A percentile compares a stretch with the other conserved stretches of the same genome.
These are phyloP conservation scores for Pilaira anomala DNA, from an alignment of 192 early-diverging fungal species.

Conservation along the genomic window DNA sequence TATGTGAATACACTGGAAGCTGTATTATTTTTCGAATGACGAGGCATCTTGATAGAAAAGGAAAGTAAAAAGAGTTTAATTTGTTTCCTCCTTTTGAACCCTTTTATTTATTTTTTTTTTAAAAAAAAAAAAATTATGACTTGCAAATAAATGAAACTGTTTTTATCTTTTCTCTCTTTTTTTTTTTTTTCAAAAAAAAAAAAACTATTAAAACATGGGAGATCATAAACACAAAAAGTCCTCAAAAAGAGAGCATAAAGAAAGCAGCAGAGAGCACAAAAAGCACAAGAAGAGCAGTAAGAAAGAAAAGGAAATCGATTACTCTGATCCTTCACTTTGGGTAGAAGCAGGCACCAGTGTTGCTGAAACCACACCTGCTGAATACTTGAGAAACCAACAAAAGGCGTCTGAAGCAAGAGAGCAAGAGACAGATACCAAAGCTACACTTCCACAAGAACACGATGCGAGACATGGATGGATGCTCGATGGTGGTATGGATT, in stretches of 20 bases:
- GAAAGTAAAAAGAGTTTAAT: neutral
- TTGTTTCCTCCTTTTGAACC: too few species aligned
- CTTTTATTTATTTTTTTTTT: neutral
- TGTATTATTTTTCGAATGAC: constrained; percentile 94
- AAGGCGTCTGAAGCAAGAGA: neutral
- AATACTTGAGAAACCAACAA: constrained; percentile 6
- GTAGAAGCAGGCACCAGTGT: constrained; percentile 3
- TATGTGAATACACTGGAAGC: constrained; percentile 88
- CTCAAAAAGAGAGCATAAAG: constrained; percentile 1
- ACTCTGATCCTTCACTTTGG: constrained; percentile 33
- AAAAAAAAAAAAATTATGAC: neutral
- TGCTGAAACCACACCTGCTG: constrained; percentile 8
- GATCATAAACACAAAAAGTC: constrained; percentile 14
- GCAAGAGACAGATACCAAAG: neutral
- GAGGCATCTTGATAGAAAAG: constrained; percentile 53
- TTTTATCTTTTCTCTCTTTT: neutral
- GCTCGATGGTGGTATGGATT: constrained; percentile 38
- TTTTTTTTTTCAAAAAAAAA: neutral
- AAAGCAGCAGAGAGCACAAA: constrained; percentile 10
- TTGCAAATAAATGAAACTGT: too few species aligned
- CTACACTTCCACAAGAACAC: constrained; percentile 6
- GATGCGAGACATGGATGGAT: constrained; percentile 31
- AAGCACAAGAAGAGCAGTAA: constrained; percentile 25
- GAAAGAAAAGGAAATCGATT: constrained; percentile 30
- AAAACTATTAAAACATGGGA: constrained; percentile 7